Conservation (phyloP, 768 basidiomycete species). For the Pleurotus citrinopileatus region DNA sequence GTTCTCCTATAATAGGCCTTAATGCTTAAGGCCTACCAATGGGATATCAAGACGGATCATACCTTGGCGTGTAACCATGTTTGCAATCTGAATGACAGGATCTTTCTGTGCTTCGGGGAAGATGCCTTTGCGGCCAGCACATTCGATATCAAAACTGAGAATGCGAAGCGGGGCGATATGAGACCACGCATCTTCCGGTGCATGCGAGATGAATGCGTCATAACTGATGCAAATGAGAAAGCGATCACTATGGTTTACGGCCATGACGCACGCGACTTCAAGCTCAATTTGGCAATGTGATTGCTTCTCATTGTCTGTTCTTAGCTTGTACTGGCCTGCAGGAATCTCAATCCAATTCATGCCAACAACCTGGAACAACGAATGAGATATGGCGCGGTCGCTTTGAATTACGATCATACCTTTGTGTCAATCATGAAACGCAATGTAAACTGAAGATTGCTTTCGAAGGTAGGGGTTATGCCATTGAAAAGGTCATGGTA, state of each 20-base stretch:
- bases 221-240: constrained; percentile 45
- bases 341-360: constrained; percentile 99
- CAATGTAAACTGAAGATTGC: constrained; percentile 87
- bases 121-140: constrained; percentile 95
- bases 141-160: constrained; percentile 98
- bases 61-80: constrained; percentile 99
- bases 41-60: constrained; percentile 10
- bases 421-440: constrained; percentile 99
- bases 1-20: constrained; percentile 59
- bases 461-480: constrained; percentile 77
- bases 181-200: constrained; percentile 90
- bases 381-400: not conserved
- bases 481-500: constrained; percentile 59
- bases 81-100: constrained; percentile 98
- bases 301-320: constrained; percentile 53
- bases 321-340: constrained; percentile 72
- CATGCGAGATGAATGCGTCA: constrained; percentile 83
- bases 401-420: constrained; percentile 37
- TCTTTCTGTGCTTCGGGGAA: constrained; percentile 91
- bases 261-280: constrained; percentile 58
- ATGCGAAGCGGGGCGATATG: constrained; percentile 91
- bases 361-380: constrained; percentile 69
- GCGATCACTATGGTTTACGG: not conserved
- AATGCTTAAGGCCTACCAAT: not conserved
- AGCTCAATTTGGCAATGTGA: constrained; percentile 92